Percentiles rank a stretch among this genome's conserved stretches.
Evolutionary conservation across 495 filamentous ascomycete genomes (phyloP).

Genomic region (Entonaema liquescens): DNA sequence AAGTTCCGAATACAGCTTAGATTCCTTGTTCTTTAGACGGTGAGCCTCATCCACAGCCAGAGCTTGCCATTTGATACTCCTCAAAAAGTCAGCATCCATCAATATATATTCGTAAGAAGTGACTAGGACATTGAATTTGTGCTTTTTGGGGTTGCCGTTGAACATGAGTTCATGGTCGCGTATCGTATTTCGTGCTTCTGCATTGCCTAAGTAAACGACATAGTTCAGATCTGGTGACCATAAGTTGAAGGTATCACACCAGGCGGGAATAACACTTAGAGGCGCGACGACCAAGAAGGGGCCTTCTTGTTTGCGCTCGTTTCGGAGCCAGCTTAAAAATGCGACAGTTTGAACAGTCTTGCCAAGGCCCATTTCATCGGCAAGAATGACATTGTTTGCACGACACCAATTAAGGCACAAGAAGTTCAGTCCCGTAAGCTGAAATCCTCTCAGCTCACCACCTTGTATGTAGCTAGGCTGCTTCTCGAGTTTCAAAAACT

Average conservation of each 20-base stretch:
- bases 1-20: slow-evolving; percentile 86
- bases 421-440: slow-evolving; percentile 93
- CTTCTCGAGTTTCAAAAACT: slow-evolving; percentile 73
- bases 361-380: slow-evolving; percentile 98
- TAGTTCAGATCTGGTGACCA: slow-evolving; percentile 98
- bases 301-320: slow-evolving; percentile 86
- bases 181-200: slow-evolving; percentile 81
- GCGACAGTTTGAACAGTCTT: slow-evolving; percentile 98
- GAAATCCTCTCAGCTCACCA: slow-evolving; percentile 91
- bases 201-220: slow-evolving; percentile 92
- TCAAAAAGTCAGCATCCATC: slow-evolving; percentile 77
- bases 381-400: slow-evolving; percentile 91
- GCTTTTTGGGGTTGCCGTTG: slow-evolving; percentile 80
- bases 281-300: slow-evolving; percentile 96
- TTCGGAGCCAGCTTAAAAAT: slow-evolving; percentile 98
- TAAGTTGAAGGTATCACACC: slow-evolving; percentile 96
- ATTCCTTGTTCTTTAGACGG: slow-evolving; percentile 94
- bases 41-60: slow-evolving; percentile 97
- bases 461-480: slow-evolving; percentile 86
- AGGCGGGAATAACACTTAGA: slow-evolving; percentile 93
- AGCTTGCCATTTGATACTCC: slow-evolving; percentile 94
- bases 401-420: slow-evolving; percentile 93
- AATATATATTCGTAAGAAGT: slow-evolving; percentile 97
- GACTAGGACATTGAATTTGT: slow-evolving; percentile 93
- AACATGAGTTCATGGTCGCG: slow-evolving; percentile 86